Base-by-base conservation (phyloP, 2,329 filamentous ascomycete genomes). In the Paraconiothyrium brasiliense region DNA sequence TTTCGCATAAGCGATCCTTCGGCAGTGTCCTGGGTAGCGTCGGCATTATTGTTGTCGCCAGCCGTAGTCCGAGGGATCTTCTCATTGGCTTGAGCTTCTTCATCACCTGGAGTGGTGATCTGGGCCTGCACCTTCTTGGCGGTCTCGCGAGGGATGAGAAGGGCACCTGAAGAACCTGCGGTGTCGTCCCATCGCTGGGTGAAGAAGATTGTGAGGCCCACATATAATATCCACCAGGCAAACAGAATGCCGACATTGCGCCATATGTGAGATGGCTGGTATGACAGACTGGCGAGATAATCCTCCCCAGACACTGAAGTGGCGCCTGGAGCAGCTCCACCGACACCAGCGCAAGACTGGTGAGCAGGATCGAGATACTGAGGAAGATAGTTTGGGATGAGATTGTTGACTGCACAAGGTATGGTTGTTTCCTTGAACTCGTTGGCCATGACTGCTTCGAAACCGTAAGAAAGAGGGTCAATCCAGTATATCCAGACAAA, bases 391-490 rank as follows among this genome's bases (percentile, higher is more conserved):
- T 69, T 72, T 0, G 52, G 52, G 16, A 88, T 79, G 6, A 88
- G 74, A 61, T 85, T 86, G 32, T 63, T 64, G 2, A 78, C 81
- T 3, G 82, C 82, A 60, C 86, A 88, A 1, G 80, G 77, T 20
- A 88, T 83, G 2, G 70, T 51, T 10, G 55, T 79, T 37, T 60
- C 68, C 13, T 71, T 87, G 0, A 71, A 76, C 48, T 79, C 97
- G 13, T 60, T 57, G 61, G 91, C 86, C 83, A 94, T 88, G 22
- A 95, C 81, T 0, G 87, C 82, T 75, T 96, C 92, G 70, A 95
- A 96, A 0, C 87, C 87, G 65, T 95, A 96, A 4, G 86, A 86
- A 1, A 96, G 82, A 0, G 92, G 92, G 62, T 94, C 88, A 32
- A 94, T 82, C 75, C 92, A 95, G 76, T 90, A 93, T 69, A 67